Base-by-base conservation (phyloP, 2,329 filamentous ascomycete species). In the Magnaporthiopsis rhizophila region DNA sequence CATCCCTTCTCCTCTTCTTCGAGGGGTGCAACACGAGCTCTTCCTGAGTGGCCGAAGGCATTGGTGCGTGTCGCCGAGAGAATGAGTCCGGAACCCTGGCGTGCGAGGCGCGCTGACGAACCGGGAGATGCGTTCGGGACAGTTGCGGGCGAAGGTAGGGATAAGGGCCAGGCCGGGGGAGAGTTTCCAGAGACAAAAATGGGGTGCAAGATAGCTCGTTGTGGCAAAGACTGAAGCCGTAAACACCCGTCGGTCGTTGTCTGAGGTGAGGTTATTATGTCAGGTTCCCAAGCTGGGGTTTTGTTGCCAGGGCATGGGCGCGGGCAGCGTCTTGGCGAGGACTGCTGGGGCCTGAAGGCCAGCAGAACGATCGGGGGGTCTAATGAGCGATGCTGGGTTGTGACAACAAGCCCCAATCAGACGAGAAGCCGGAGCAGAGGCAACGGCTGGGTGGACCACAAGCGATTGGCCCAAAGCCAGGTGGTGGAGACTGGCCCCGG, bases 1-100 rank as follows among this genome's bases (percentile, higher is more conserved):
- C 75, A 30, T 77, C 76, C 65, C 76, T 74, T 64, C 75, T 72
- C 66, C 77, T 73, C 71, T 75, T 78, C 69, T 76, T 75, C 65
- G 69, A 68, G 53, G 72, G 66, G 59, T 71, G 70, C 62, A 72
- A 66, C 58, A 70, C 69, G 21, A 71, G 71, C 58, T 68, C 66
- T 65, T 74, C 72, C 36, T 74, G 72, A 59, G 75, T 73, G 65
- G 72, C 72, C 53, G 76, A 77, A 64, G 76, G 76, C 76, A 78
- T 78, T 13, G 32, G 45, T 18, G 45, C n/a, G 9, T 53, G 45
- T 24, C n/a, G 45, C 45, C 9, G n/a, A 15, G 38, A 45, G 15
- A 18, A 45, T 4, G 4, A 45, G 5, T 18, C 38, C 15, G 38
- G 15, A 45, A 18, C 15, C 34, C 11, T 7, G 45, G 34, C 34